phyloP scores from a whole-genome alignment of 495 filamentous ascomycete genomes.

The Daldinia decipiens region DNA sequence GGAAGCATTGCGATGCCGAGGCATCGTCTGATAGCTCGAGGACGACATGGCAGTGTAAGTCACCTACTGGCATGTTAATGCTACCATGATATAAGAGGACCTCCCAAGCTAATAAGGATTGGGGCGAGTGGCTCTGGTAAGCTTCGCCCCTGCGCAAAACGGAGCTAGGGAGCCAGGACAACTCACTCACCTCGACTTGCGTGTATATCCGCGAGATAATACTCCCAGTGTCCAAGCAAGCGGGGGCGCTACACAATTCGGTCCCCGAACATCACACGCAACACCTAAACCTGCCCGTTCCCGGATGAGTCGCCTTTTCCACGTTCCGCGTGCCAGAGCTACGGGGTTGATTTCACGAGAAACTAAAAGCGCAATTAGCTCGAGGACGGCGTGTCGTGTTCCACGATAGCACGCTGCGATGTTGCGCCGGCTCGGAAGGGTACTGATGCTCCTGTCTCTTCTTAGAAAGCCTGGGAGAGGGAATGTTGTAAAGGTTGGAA shows the following conservation, averaged over 20 bases:
- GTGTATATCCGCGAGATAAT: conserved; percentile 45
- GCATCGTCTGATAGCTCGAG: conserved; percentile 52
- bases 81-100: conserved; percentile 15
- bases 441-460: conserved; percentile 39
- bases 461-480: conserved; percentile 19
- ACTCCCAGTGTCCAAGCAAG: conserved; percentile 52
- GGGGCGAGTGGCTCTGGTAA: conserved; percentile 33
- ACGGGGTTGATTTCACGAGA: conserved; percentile 42
- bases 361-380: conserved; percentile 43
- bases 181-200: conserved; percentile 46
- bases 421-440: conserved; percentile 42
- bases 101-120: conserved; percentile 20
- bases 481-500: conserved; percentile 43
- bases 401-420: conserved; percentile 45
- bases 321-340: conserved; percentile 51
- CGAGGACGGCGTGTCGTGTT: conserved; percentile 39
- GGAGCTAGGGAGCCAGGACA: conserved; percentile 4
- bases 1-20: conserved; percentile 71
- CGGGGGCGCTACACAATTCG: conserved; percentile 59
- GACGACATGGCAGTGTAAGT: conserved; percentile 57
- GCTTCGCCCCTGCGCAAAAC: conserved; percentile 21
- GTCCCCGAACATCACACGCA: conserved; percentile 61
- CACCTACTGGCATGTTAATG: conserved; percentile 44
- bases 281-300: conserved; percentile 56
- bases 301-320: conserved; percentile 53